phyloP scores from a whole-genome alignment of 805 yeast species.

The Suhomyces sp. region DNA sequence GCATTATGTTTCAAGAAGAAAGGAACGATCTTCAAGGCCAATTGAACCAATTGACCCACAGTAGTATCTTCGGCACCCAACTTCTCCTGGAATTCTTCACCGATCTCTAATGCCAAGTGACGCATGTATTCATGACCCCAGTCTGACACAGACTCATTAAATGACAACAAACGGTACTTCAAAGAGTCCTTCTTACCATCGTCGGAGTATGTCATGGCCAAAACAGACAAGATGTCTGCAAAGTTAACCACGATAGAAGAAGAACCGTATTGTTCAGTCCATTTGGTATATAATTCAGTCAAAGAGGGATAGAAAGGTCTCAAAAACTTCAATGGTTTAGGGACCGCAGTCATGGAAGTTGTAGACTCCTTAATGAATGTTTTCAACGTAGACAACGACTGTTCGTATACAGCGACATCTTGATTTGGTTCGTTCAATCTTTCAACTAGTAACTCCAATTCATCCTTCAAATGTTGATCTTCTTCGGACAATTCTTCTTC shows the following conservation, averaged over 20 bases:
- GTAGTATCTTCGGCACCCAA: slow-evolving; percentile 35
- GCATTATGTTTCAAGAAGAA: slow-evolving; percentile 92
- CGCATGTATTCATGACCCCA: slow-evolving; percentile 99
- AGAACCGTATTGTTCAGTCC: slow-evolving; percentile 43
- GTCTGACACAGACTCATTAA: slow-evolving; percentile 59
- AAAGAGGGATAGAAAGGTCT: slow-evolving; percentile 82
- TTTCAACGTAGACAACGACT: slow-evolving; percentile 60
- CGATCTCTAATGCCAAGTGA: slow-evolving; percentile 92
- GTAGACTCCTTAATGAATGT: slow-evolving; percentile 86
- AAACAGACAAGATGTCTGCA: slow-evolving; percentile 87
- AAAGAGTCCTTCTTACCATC: slow-evolving; percentile 77
- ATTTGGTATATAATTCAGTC: slow-evolving; percentile 60
- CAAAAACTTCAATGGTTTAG: slow-evolving; percentile 94
- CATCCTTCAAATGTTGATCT: slow-evolving; percentile 82
- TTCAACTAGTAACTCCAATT: slow-evolving; percentile 84
- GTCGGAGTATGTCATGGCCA: slow-evolving; percentile 92
- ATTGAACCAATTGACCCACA: slow-evolving; percentile 49
- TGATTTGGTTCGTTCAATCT: slow-evolving; percentile 58
- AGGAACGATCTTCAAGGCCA: slow-evolving; percentile 80
- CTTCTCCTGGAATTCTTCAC: slow-evolving; percentile 70
- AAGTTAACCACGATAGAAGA: slow-evolving; percentile 49
- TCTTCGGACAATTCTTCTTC: slow-evolving; percentile 93
- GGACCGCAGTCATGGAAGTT: slow-evolving; percentile 98
- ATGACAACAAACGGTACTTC: slow-evolving; percentile 68
- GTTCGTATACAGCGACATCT: slow-evolving; percentile 52